A percentile compares a stretch with the other conserved stretches of the same genome.
Evolutionary conservation across 139 green algal species (phyloP).

Genomic region (Chlorella vulgaris): DNA sequence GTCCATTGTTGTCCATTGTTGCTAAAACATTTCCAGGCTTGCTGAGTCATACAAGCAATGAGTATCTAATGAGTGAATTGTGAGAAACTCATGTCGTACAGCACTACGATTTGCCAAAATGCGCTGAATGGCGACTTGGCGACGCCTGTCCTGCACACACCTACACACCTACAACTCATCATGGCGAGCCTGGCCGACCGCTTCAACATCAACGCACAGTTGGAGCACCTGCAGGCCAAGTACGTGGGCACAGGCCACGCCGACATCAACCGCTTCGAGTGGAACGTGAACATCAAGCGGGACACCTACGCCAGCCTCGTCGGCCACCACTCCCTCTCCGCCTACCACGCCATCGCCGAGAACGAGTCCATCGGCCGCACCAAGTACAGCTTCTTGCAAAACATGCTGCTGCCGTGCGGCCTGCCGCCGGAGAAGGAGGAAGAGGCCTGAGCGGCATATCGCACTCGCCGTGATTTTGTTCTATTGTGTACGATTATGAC

Average conservation of each 20-base stretch:
- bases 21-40: no score
- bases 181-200: constrained; percentile 83
- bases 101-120: no score
- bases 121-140: no score
- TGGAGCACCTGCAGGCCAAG: constrained; percentile 96
- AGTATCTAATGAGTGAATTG: no score
- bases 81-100: no score
- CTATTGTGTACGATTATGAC: background rate
- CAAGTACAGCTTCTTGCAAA: constrained; percentile 87
- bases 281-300: constrained; percentile 96
- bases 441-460: constrained; percentile 5
- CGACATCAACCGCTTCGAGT: constrained; percentile 93
- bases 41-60: no score
- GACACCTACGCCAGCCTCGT: constrained; percentile 97
- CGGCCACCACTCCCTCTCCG: constrained; percentile 86
- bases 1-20: no score
- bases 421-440: constrained; percentile 80
- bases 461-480: background rate
- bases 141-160: no score
- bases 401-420: constrained; percentile 92
- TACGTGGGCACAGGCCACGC: constrained; percentile 95
- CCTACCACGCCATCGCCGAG: constrained; percentile 93
- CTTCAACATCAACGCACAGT: constrained; percentile 98
- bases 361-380: constrained; percentile 95
- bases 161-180: background rate